These are phyloP conservation scores for Peronospora destructor DNA, from an alignment of 352 stramenopile species.

Conservation along the genomic window DNA sequence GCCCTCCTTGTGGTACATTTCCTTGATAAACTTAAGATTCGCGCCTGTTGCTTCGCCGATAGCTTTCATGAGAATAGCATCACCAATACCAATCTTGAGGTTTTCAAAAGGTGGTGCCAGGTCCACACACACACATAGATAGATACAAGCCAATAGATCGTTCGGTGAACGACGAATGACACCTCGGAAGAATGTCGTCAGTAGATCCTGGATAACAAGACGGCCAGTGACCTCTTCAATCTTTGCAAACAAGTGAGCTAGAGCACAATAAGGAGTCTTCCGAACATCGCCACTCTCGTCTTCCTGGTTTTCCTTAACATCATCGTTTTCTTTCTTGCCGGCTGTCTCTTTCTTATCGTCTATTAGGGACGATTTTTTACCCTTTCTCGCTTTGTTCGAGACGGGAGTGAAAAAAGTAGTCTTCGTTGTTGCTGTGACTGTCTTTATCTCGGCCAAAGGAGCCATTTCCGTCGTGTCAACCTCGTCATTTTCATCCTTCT, in stretches of 20 bases:
- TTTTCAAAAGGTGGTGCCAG: conserved; percentile 95
- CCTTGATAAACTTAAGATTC: conserved; percentile 90
- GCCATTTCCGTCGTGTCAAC: conserved; percentile 8
- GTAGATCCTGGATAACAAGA: conserved; percentile 78
- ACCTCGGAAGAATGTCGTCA: conserved; percentile 81
- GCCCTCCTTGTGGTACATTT: conserved; percentile 94
- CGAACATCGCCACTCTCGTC: conserved; percentile 11
- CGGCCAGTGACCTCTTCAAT: conserved; percentile 70
- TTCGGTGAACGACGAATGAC: conserved; percentile 66
- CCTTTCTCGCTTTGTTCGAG: conserved; percentile 20
- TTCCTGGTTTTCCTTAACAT: conserved; percentile 5
- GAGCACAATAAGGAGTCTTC: conserved; percentile 44
- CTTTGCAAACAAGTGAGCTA: conserved; percentile 67
- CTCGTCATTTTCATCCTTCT: conserved; percentile 6
- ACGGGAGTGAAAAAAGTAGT: conserved; percentile 32
- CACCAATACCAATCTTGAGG: conserved; percentile 97
- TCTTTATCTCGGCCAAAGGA: conserved; percentile 3
- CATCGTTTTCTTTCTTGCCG: conserved; percentile 11
- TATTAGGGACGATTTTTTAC: too few relatives aligned
- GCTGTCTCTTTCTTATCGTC: not conserved
- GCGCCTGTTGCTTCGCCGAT: conserved; percentile 91
- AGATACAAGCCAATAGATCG: conserved; percentile 87
- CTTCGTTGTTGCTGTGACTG: conserved; percentile 13
- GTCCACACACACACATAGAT: conserved; percentile 87
- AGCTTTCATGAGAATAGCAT: conserved; percentile 96